Evolutionary conservation across 345 rosid genomes (phyloP).

Genomic region (Citrus australasica): DNA sequence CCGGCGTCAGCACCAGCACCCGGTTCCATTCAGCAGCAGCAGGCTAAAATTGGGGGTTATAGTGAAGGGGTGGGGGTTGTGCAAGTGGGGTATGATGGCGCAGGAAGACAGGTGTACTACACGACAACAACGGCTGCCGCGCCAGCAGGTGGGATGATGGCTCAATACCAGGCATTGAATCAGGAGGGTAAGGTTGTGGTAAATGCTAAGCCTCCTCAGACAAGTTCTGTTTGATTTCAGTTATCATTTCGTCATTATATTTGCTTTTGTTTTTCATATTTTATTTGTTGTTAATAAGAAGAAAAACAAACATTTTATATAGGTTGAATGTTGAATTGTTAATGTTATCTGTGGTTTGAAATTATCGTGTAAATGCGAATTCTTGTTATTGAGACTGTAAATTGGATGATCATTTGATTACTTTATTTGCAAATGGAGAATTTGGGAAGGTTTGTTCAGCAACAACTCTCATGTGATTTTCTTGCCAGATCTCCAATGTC

Average conservation of each 20-base stretch:
- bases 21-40: conserved; percentile 18
- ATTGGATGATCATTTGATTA: conserved; percentile 8
- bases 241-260: background rate
- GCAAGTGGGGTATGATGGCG: conserved; percentile 42
- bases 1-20: conserved; percentile 9
- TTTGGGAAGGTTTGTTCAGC: background rate
- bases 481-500: background rate
- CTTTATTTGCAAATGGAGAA: background rate
- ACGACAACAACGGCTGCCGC: conserved; percentile 19
- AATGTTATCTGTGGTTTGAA: background rate
- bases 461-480: background rate
- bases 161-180: conserved; percentile 35
- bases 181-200: conserved; percentile 43
- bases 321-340: conserved; percentile 4
- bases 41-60: conserved; percentile 14
- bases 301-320: conserved; percentile 6
- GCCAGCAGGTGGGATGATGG: conserved; percentile 14
- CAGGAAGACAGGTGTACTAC: conserved; percentile 56
- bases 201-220: conserved; percentile 26
- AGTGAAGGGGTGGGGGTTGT: conserved; percentile 29
- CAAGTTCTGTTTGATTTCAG: conserved; percentile 23
- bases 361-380: background rate
- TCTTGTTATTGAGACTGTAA: conserved; percentile 3
- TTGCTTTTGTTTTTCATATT: conserved; percentile 6
- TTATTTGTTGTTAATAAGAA: conserved; percentile 3